phyloP scores from a whole-genome alignment of 1,139 yeast genomes.

The Geotrichum bryndzae region DNA sequence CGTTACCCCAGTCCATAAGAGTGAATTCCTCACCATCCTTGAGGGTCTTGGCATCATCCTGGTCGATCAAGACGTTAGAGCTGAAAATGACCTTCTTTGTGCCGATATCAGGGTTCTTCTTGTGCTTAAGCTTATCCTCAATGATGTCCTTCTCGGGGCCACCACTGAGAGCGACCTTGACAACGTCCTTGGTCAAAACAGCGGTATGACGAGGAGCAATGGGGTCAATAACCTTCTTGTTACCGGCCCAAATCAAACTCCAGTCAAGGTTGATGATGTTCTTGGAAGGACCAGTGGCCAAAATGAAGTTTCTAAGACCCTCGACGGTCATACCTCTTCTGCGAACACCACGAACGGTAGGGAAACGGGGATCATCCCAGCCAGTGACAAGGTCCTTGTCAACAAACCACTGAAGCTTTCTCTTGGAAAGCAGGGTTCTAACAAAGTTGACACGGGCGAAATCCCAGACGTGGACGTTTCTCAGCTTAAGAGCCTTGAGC shows the following conservation, averaged over 20 bases:
- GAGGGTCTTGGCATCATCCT: slow-evolving; percentile 75
- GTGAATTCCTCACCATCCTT: slow-evolving; percentile 78
- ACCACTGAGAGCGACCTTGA: slow-evolving; percentile 45
- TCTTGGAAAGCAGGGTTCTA: slow-evolving; percentile 87
- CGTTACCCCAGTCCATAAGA: slow-evolving; percentile 99
- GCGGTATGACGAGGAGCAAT: slow-evolving; percentile 94
- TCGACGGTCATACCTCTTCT: slow-evolving; percentile 99
- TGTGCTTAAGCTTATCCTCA: slow-evolving; percentile 86
- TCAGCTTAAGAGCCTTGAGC: slow-evolving; percentile 67
- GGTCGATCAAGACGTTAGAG: slow-evolving; percentile 68
- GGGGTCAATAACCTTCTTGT: slow-evolving; percentile 94
- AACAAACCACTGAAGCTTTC: slow-evolving; percentile 97
- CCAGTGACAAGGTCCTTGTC: slow-evolving; percentile 77
- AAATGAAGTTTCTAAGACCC: slow-evolving; percentile 86
- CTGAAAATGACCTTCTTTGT: slow-evolving; percentile 68
- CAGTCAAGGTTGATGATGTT: slow-evolving; percentile 94
- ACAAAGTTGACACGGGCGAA: slow-evolving; percentile 94
- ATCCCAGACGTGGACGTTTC: slow-evolving; percentile 96
- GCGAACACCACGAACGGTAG: slow-evolving; percentile 97
- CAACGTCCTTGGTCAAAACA: slow-evolving; percentile 53
- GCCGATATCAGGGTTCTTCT: slow-evolving; percentile 92
- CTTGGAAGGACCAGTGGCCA: slow-evolving; percentile 95
- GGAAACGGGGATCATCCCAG: slow-evolving; percentile 99
- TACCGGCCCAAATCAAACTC: slow-evolving; percentile 94
- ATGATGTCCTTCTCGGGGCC: slow-evolving; percentile 56